Evolutionary conservation across 257 asterid genomes (phyloP).

Genomic region (Craterostigma plantagineum): DNA sequence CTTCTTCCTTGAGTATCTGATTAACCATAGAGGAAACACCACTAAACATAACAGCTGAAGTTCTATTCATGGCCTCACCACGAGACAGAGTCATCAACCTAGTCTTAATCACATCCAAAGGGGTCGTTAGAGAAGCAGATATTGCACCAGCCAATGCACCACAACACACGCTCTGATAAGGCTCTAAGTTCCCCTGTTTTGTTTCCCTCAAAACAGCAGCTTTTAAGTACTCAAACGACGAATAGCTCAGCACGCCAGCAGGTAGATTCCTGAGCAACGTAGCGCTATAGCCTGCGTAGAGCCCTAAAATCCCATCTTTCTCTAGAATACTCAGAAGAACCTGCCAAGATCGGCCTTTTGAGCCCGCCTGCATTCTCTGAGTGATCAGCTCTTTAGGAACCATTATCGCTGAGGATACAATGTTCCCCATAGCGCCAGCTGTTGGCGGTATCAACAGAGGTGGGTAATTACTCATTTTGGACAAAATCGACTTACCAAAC

Average conservation of each 20-base stretch:
- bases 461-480: conserved; percentile 41
- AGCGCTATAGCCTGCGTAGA: conserved; percentile 88
- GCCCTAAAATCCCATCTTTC: conserved; percentile 78
- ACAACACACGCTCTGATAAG: conserved; percentile 73
- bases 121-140: conserved; percentile 85
- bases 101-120: conserved; percentile 91
- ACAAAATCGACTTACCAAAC: conserved; percentile 75
- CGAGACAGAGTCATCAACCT: conserved; percentile 88
- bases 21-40: conserved; percentile 46
- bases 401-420: conserved; percentile 86
- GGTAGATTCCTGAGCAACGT: conserved; percentile 87
- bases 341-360: conserved; percentile 90
- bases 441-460: conserved; percentile 77
- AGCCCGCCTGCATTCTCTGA: conserved; percentile 94
- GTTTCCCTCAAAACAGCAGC: conserved; percentile 57
- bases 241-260: conserved; percentile 89
- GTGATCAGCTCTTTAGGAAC: conserved; percentile 91
- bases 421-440: conserved; percentile 98
- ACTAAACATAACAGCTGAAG: conserved; percentile 35
- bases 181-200: conserved; percentile 40
- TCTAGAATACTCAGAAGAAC: conserved; percentile 64
- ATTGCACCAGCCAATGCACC: conserved; percentile 97
- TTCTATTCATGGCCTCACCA: conserved; percentile 48
- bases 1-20: conserved; percentile 82
- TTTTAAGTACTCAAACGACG: conserved; percentile 83